These are phyloP conservation scores for Rhodotorula sp. DNA, from an alignment of 1,284 basidiomycete genomes.

Conservation along the genomic window DNA sequence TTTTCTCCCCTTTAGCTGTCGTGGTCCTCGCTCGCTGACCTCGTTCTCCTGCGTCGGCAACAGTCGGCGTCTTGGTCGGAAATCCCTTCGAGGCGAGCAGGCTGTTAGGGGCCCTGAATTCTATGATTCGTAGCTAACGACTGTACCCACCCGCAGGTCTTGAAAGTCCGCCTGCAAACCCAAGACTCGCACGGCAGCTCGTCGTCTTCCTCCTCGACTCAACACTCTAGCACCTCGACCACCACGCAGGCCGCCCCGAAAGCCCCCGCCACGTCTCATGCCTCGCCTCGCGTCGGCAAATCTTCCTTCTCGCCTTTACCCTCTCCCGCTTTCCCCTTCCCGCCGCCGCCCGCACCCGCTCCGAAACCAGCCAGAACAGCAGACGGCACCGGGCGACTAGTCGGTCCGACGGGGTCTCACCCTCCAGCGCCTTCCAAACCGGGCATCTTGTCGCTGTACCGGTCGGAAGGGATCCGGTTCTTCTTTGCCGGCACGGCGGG, in stretches of 20 bases:
- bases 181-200: constrained; percentile 21
- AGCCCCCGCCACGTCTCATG: background rate
- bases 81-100: constrained; percentile 37
- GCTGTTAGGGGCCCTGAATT: too few species aligned
- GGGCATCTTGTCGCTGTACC: constrained; percentile 37
- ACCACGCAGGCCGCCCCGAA: background rate
- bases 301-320: constrained; percentile 24
- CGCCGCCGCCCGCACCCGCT: constrained; percentile 15
- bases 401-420: background rate
- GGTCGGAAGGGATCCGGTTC: constrained; percentile 44
- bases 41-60: too few species aligned
- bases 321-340: constrained; percentile 23
- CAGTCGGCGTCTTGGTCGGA: constrained; percentile 43
- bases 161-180: constrained; percentile 47
- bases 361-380: background rate
- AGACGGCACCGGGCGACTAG: background rate
- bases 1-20: too few species aligned
- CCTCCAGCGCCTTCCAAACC: background rate
- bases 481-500: constrained; percentile 47
- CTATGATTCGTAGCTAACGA: background rate
- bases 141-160: constrained; percentile 15
- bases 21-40: background rate
- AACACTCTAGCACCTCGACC: background rate
- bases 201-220: constrained; percentile 7
- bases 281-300: constrained; percentile 28